Evolutionary conservation across 805 yeast species (phyloP), one percentile per base, ranked within the genome.

Genomic region (Vanderwaltozyma verrucispora): DNA sequence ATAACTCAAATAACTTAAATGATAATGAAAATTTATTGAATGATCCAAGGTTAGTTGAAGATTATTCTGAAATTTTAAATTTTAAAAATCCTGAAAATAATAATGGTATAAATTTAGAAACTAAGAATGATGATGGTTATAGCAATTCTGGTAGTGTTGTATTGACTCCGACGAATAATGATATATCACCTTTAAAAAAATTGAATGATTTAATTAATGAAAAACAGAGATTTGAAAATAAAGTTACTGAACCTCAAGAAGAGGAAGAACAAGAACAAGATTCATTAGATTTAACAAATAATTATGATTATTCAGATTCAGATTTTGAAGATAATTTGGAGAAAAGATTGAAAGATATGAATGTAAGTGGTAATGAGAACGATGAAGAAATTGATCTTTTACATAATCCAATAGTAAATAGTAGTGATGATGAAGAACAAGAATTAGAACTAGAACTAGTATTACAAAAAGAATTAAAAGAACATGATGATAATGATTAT

Each of bases 251-350:
- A 10, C 9, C 11, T 11, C 19, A 35, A 9, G 28, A 26, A 6
- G 30, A 33, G 3, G 29, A 34, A 17, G 36, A 20, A 3, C 8
- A n/a, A n/a, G n/a, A 18, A 10, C 26, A 30, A 2, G 35, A 20
- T 13, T 36, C 33, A 10, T 19, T 30, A 3, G 26, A 28, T 23
- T 20, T 28, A 9, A 18, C 32, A 11, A 33, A 35, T 19, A 29
- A 19, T 17, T 51, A 51, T 36, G 60, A 49, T 33, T 59, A 59
- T 35, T 56, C 61, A 5, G 63, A 59, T 40, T 56, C 61, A 7
- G 63, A 59, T 36, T 59, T 59, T 39, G 63, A 59, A 43, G 63
- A 59, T 21, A 51, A 56, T 33, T 38, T 59, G 28, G 62, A 57
- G 30, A 48, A 51, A 37, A 33, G 63, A 28, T 40, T 59, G 37